Evolutionary conservation across 1,284 basidiomycete species (phyloP), one percentile per base, ranked within the genome.

Genomic region (Stygiomarasmius scandens): DNA sequence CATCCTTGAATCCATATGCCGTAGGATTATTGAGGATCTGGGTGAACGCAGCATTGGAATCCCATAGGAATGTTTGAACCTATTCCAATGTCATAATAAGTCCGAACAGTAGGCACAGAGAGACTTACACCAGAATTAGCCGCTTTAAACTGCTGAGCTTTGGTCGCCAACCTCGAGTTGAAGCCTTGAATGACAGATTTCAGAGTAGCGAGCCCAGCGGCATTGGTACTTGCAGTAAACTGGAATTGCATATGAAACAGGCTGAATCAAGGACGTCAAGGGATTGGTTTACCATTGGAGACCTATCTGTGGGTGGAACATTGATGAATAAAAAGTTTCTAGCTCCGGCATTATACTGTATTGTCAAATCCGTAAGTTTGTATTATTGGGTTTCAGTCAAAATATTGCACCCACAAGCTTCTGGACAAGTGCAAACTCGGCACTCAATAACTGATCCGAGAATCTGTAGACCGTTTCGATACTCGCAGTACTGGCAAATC

Each of bases 251-350:
- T 34, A 34, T 34, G 32, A 34, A 34, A 34, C 14, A 19, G 16
- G 25, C 47, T 24, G 14, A 27, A 20, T 34, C 34, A 34, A 43
- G 19, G 36, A 23, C 45, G 23, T 16, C n/a, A 20, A 2, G 32
- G 24, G 14, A 54, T 32, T 20, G 23, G 22, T 73, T 16, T 63
- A 83, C 83, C 67, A 81, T 61, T 3, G 84, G 84, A 1, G 79
- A 80, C 11, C 82, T 74, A 54, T 82, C 76, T 32, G 83, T 73
- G 1, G 83, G 81, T 2, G 83, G 84, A 11, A 86, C 82, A 55
- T 81, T 84, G 58, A 81, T 71, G 67, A 84, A 86, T 48, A 85
- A 75, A 76, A 85, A 86, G 67, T 84, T 82, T 45, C 82, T 71
- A 3, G 75, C 83, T 22, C 84, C 84, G n/a, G 68, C 74, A 25